Evolutionary conservation across 2,329 filamentous ascomycete species (phyloP).

Genomic region (Scedosporium dehoogii): DNA sequence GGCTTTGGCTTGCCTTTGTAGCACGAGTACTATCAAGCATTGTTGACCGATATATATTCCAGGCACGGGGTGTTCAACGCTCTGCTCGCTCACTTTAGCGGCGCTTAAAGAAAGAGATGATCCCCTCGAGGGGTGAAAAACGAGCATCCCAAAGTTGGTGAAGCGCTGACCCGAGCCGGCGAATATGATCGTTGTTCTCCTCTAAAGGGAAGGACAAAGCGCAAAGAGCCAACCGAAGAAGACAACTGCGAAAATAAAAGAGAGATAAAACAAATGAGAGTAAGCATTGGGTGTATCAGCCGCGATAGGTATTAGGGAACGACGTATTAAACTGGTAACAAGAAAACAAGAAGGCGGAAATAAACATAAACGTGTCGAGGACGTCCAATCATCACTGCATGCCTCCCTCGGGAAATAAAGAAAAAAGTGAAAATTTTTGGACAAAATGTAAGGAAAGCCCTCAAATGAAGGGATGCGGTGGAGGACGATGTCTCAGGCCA

Average conservation of each 20-base stretch:
- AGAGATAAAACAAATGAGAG: constrained; percentile 4
- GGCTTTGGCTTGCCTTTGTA: no score
- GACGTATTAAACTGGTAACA: not conserved
- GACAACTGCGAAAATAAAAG: not conserved
- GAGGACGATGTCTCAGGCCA: no score
- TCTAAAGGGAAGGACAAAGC: not conserved
- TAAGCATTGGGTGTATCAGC: not conserved
- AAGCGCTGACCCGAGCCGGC: no score
- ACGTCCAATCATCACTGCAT: not conserved
- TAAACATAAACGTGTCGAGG: not conserved
- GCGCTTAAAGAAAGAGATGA: no score
- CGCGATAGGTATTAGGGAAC: constrained; percentile 4
- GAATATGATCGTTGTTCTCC: no score
- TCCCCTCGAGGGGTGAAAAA: no score
- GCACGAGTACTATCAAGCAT: no score
- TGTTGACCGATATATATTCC: no score
- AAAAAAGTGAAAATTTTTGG: not conserved
- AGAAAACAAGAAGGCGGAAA: not conserved
- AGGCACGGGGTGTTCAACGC: no score
- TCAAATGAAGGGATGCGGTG: no score
- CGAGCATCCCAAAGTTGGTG: no score
- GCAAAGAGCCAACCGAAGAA: not conserved
- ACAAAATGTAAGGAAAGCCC: not conserved
- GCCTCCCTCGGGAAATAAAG: not conserved
- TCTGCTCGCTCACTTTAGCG: no score